Evolutionary conservation across 129 eudicot species (phyloP).

Genomic region (Escallonia rubra): DNA sequence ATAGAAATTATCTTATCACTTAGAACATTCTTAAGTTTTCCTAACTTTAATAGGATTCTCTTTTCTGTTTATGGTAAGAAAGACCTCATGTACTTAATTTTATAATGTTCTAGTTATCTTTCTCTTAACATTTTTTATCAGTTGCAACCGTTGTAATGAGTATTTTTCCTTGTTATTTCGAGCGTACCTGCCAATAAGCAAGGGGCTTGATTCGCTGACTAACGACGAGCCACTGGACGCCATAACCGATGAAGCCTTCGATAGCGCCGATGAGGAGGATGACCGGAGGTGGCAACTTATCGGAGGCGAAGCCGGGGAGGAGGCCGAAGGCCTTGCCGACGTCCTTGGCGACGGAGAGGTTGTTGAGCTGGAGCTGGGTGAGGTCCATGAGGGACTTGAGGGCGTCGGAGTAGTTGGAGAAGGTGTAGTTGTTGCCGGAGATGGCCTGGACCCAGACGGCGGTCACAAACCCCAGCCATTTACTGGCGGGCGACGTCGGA

Average conservation of each 20-base stretch:
- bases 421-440: constrained; percentile 94
- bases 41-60: too few species aligned
- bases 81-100: too few species aligned
- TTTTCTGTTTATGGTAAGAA: too few species aligned
- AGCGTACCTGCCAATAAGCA: constrained; percentile 82
- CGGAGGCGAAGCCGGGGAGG: constrained; percentile 87
- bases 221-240: constrained; percentile 96
- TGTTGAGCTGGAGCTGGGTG: constrained; percentile 82
- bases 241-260: constrained; percentile 84
- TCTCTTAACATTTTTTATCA: too few species aligned
- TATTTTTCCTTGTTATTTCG: neutral
- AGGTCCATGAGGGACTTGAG: constrained; percentile 81
- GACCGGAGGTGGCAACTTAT: constrained; percentile 46
- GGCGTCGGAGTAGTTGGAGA: constrained; percentile 92
- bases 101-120: too few species aligned
- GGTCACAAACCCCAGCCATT: constrained; percentile 93
- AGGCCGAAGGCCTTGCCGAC: constrained; percentile 96
- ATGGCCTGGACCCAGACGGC: constrained; percentile 98
- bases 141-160: too few species aligned
- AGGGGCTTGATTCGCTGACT: constrained; percentile 69
- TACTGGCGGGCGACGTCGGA: constrained; percentile 63
- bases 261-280: constrained; percentile 76
- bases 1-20: too few species aligned
- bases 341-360: constrained; percentile 90
- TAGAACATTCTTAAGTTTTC: too few species aligned